phyloP scores from a whole-genome alignment of 2,329 filamentous ascomycete genomes.

The Emmonsiellopsis sp. region DNA sequence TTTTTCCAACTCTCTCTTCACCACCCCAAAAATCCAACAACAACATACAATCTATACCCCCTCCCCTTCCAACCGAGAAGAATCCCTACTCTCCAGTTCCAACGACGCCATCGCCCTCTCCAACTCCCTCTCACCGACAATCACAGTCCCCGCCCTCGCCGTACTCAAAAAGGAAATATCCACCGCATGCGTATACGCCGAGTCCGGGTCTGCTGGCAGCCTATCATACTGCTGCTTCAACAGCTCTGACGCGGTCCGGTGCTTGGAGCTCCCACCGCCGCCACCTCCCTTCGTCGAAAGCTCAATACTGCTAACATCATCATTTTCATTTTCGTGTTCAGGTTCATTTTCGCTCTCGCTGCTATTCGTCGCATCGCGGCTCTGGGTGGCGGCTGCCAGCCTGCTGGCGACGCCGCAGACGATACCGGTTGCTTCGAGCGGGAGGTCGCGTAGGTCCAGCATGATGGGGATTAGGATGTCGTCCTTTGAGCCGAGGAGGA shows the following conservation, averaged over 20 bases:
- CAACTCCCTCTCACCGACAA: slow-evolving; percentile 67
- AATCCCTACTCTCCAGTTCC: slow-evolving; percentile 17
- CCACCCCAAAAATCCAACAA: background rate
- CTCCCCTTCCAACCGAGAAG: background rate
- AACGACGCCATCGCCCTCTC: slow-evolving; percentile 65
- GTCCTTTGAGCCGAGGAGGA: slow-evolving; percentile 63
- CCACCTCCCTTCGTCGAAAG: background rate
- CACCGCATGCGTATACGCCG: slow-evolving; percentile 36
- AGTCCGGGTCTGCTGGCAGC: slow-evolving; percentile 23
- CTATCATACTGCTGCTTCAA: background rate
- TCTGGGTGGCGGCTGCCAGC: slow-evolving; percentile 62
- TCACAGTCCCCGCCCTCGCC: slow-evolving; percentile 78
- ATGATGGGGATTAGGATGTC: slow-evolving; percentile 76
- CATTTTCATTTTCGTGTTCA: background rate
- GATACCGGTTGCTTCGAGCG: slow-evolving; percentile 84
- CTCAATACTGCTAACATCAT: background rate
- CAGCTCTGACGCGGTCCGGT: background rate
- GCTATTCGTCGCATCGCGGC: slow-evolving; percentile 25
- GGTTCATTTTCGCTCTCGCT: background rate
- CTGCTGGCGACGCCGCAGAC: slow-evolving; percentile 86
- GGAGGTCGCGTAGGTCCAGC: slow-evolving; percentile 70
- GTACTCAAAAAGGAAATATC: slow-evolving; percentile 91
- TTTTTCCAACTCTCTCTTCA: background rate
- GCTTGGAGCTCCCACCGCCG: background rate
- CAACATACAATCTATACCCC: background rate